Percentiles rank a stretch among this genome's conserved stretches.
Evolutionary conservation across 108 stramenopile species (phyloP).

Genomic region (Seminavis robusta): DNA sequence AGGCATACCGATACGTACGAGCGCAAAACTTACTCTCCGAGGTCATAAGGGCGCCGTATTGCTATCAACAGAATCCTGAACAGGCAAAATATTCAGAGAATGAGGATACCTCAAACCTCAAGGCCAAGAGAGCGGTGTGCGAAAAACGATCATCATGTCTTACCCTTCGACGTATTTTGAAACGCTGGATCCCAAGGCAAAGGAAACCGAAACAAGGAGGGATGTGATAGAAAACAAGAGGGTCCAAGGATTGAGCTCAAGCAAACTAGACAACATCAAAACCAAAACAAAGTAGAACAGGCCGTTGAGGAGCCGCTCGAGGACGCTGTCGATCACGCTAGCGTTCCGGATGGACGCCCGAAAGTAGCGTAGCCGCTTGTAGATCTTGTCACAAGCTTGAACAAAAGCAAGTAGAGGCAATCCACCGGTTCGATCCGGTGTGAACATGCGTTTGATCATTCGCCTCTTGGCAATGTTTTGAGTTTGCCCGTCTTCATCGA

Average conservation of each 20-base stretch:
- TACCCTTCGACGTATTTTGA: conserved; percentile 39
- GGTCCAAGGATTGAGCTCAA: conserved; percentile 73
- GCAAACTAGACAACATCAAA: conserved; percentile 39
- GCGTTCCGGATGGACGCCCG: conserved; percentile 55
- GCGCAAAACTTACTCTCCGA: too few relatives aligned
- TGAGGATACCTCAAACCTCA: too few relatives aligned
- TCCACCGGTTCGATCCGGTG: conserved; percentile 34
- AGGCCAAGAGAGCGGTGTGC: too few relatives aligned
- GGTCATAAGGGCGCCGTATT: too few relatives aligned
- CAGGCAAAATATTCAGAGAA: too few relatives aligned
- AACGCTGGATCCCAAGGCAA: conserved; percentile 66
- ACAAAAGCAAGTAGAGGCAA: conserved; percentile 60
- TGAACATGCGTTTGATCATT: conserved; percentile 36
- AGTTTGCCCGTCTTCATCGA: conserved; percentile 11
- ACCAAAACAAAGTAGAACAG: conserved; percentile 55
- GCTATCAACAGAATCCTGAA: too few relatives aligned
- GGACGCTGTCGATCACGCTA: conserved; percentile 64
- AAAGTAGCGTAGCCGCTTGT: conserved; percentile 55
- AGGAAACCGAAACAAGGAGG: conserved; percentile 65
- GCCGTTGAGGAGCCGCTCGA: conserved; percentile 56
- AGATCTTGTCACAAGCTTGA: conserved; percentile 50
- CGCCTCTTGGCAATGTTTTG: conserved; percentile 43
- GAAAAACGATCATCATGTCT: too few relatives aligned
- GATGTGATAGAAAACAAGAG: conserved; percentile 44
- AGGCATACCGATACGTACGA: too few relatives aligned